These are phyloP conservation scores for Globisporangium ultimum DNA, from an alignment of 352 stramenopile species.

Conservation along the genomic window DNA sequence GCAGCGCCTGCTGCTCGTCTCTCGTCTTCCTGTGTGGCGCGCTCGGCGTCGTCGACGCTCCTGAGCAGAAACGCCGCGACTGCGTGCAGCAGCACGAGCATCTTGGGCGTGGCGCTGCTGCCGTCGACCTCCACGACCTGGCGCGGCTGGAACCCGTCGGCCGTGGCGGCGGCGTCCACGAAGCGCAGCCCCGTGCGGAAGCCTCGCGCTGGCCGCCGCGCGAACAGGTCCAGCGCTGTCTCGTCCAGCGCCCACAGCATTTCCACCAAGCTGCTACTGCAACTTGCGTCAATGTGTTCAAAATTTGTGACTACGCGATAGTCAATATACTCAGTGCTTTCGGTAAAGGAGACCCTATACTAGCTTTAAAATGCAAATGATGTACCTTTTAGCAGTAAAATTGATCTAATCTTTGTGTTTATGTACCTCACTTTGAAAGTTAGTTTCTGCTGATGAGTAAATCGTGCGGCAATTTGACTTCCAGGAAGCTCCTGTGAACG, in stretches of 20 bases:
- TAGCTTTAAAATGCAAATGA: too few relatives aligned
- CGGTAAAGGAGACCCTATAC: too few relatives aligned
- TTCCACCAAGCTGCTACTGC: too few relatives aligned
- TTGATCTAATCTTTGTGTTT: too few relatives aligned
- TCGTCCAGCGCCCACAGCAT: constrained; percentile 47
- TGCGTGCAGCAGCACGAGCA: constrained; percentile 51
- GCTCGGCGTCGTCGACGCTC: neutral
- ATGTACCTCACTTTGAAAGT: too few relatives aligned
- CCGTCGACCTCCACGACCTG: constrained; percentile 64
- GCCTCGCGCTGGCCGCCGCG: constrained; percentile 37
- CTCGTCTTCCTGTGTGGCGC: neutral
- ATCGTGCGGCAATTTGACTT: too few relatives aligned
- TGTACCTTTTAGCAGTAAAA: too few relatives aligned
- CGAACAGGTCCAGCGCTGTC: constrained; percentile 75
- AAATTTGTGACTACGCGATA: neutral
- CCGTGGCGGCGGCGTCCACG: constrained; percentile 39
- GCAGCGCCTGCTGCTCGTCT: too few relatives aligned
- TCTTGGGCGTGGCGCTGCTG: constrained; percentile 29
- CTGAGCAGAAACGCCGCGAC: constrained; percentile 55
- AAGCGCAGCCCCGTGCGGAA: constrained; percentile 59
- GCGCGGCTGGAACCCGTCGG: constrained; percentile 44
- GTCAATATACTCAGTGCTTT: too few relatives aligned
- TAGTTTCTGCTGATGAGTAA: too few relatives aligned
- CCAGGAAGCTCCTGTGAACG: neutral
- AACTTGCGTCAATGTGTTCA: too few relatives aligned